Evolutionary conservation across 1,139 yeast genomes (phyloP), one percentile per base, ranked within the genome.

Genomic region (Taphrina deformans): DNA sequence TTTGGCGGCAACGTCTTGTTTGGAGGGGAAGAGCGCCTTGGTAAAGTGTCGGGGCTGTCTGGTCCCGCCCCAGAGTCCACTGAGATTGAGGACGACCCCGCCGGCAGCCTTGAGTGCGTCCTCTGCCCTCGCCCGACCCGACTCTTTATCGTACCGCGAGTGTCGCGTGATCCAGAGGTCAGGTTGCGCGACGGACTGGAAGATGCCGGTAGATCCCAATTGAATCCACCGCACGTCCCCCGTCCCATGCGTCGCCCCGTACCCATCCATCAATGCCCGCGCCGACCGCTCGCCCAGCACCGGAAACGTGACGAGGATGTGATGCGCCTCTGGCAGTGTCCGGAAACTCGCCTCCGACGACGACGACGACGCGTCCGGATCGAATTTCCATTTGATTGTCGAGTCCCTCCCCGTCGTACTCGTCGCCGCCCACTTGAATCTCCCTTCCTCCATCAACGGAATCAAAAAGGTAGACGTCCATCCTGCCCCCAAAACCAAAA

Each of bases 391-490:
- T 29, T 38, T 24, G 16, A 59, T 35, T 38, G 63, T 48, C 51
- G 38, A 35, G 50, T 50, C 63, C 16, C 50, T 48, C n/a, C 63
- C 63, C 16, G 63, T 59, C 16, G 51, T 50, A 21, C 55, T 41
- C 9, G 63, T 59, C 16, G 63, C 63, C 7, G 56, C 56, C 24
- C 26, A 59, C 21, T 40, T 35, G 31, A 41, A 6, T 23, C 38
- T 40, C 2, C 23, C 35, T n/a, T 48, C 56, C n/a, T 40, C 24
- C 9, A 51, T 27, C 4, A 50, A 41, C 6, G 63, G 63, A 26
- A 48, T 50, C 41, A 59, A 40, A 27, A 59, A 59, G 56, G 63
- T 59, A 3, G 63, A 59, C n/a, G 63, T 59, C 63, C 63, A 59
- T 4, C 63, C 63, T 7, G 63, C 63, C 18, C 63, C 63, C 40